phyloP scores from a whole-genome alignment of 2,329 filamentous ascomycete genomes.

The Lecanoromycetidae sp. region DNA sequence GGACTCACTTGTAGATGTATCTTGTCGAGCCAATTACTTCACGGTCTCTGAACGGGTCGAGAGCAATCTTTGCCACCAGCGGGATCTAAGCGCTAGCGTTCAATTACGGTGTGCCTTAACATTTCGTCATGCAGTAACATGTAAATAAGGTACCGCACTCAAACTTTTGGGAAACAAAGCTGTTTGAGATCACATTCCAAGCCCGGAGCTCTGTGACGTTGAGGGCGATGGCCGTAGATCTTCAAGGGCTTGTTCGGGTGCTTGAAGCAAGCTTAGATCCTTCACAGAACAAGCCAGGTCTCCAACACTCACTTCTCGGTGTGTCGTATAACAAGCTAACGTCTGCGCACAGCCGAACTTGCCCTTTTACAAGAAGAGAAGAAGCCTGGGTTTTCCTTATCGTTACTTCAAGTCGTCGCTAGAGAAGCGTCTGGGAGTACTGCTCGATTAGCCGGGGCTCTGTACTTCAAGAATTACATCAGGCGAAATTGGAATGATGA shows the following conservation, averaged over 20 bases:
- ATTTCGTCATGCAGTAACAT: no score
- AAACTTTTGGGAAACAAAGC: neutral
- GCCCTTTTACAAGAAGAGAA: conserved; percentile 66
- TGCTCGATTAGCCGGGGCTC: conserved; percentile 72
- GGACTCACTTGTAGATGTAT: no score
- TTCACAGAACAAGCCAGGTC: conserved; percentile 78
- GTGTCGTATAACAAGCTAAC: neutral
- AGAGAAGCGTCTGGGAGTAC: conserved; percentile 59
- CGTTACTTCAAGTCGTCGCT: conserved; percentile 80
- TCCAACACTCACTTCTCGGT: neutral
- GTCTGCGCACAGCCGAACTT: conserved; percentile 56
- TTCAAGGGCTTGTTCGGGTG: conserved; percentile 61
- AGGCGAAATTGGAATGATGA: conserved; percentile 91
- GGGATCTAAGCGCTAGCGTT: neutral
- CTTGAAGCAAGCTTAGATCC: conserved; percentile 86
- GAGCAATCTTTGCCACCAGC: no score
- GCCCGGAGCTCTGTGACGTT: neutral
- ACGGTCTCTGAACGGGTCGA: no score
- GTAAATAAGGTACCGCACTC: neutral
- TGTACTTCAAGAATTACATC: conserved; percentile 99
- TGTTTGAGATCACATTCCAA: neutral
- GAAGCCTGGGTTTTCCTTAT: conserved; percentile 77
- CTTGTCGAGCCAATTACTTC: no score
- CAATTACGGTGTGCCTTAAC: neutral
- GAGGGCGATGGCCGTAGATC: conserved; percentile 31